Percentiles rank a stretch among this genome's conserved stretches.
Conservation (phyloP, 2,329 filamentous ascomycete species). For the Periconia sp. region DNA sequence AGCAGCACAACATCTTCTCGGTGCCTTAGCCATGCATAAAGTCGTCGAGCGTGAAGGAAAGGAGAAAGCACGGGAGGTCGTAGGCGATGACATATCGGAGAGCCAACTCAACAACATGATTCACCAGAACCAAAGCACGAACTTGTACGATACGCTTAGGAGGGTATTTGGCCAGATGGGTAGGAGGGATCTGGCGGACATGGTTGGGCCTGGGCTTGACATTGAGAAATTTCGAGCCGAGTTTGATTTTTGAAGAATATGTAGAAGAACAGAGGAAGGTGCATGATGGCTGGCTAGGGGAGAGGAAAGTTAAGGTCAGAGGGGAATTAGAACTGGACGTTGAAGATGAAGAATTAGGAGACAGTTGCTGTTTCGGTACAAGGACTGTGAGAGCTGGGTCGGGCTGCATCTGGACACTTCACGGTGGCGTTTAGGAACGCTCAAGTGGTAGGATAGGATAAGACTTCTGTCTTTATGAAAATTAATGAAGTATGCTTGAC, state of each 20-base stretch:
- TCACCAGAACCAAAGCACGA: conserved; percentile 94
- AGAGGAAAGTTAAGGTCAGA: conserved; percentile 19
- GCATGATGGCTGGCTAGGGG: conserved; percentile 24
- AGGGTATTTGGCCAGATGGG: conserved; percentile 98
- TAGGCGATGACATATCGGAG: conserved; percentile 67
- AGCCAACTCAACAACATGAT: conserved; percentile 84
- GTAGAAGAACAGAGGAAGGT: not conserved
- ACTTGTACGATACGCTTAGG: conserved; percentile 91
- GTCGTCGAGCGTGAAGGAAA: conserved; percentile 85
- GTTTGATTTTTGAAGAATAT: conserved; percentile 75
- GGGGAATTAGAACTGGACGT: conserved; percentile 1
- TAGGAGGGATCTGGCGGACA: conserved; percentile 82
- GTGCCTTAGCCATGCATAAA: conserved; percentile 94
- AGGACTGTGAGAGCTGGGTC: conserved; percentile 26
- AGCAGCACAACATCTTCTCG: conserved; percentile 89
- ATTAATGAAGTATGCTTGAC: no score
- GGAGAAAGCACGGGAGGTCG: conserved; percentile 81
- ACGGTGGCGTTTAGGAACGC: conserved; percentile 37
- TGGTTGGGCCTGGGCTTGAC: conserved; percentile 88
- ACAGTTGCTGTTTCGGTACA: conserved; percentile 40
- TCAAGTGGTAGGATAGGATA: no score
- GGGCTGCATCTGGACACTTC: conserved; percentile 36
- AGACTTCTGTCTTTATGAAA: no score
- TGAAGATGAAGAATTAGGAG: conserved; percentile 30
- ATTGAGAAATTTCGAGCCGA: conserved; percentile 86